Evolutionary conservation across 2,329 filamentous ascomycete species (phyloP), one percentile per base, ranked within the genome.

Genomic region (Ambrosiella xylebori): DNA sequence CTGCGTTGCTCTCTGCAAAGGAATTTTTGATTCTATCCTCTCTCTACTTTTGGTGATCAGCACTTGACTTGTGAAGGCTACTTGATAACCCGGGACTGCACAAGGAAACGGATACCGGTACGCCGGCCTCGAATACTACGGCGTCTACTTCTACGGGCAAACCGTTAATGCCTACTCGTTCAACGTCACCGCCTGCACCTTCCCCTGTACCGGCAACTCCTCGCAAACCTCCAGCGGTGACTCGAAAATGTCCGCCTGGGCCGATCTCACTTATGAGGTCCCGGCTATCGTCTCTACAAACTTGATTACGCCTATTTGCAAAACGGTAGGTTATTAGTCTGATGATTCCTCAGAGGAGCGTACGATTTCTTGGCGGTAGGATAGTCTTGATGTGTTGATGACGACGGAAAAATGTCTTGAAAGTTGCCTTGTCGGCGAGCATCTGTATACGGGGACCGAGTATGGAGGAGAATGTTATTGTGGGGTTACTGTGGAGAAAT

Each of bases 291-390:
- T 70, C 27, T 74, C 71, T 62, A 69, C 68, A 17, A 69, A 76
- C 55, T 66, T 75, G 35, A 74, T 73, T 27, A 70, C 76, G 50
- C 70, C 71, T 57, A 71, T 74, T 51, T 86, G 81, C 72, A 70
- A 71, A 49, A 75, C 79, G 62, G 66, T 76, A n/a, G 83, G 83
- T 58, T 87, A 83, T 70, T 84, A 77, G 64, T 72, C 70, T 36
- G 76, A 78, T 61, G 64, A 70, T 58, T 69, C 69, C 17, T 61
- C 61, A 53, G 62, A 68, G 56, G 71, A 73, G 45, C 72, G 71
- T 54, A 71, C 76, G 35, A 69, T 79, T 52, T 69, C 69, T 35
- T 76, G 73, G 65, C 67, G 67, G 17, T 68, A 73, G 65, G 64
- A 70, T 49, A 63, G 67, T 45, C 60, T 76, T 13, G 65, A 70